A percentile compares a stretch with the other conserved stretches of the same genome.
phyloP scores from a whole-genome alignment of 2,329 filamentous ascomycete genomes.

The Zasmidium citrigriseum region DNA sequence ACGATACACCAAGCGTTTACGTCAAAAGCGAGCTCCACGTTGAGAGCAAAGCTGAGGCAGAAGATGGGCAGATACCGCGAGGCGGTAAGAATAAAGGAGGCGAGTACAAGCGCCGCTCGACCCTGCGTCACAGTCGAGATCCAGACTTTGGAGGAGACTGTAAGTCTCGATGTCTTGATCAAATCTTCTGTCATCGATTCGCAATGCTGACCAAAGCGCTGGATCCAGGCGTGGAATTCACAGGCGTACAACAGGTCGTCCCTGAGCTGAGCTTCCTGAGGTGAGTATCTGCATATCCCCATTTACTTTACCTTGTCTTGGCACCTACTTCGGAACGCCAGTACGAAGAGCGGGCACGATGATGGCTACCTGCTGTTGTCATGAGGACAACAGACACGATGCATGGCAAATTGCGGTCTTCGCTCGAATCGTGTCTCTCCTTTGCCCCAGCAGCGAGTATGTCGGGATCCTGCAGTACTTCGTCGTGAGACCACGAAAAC shows the following conservation, averaged over 20 bases:
- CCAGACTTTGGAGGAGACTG: slow-evolving; percentile 47
- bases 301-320: background rate
- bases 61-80: slow-evolving; percentile 44
- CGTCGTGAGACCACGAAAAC: slow-evolving; percentile 7
- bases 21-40: slow-evolving; percentile 81
- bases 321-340: no score
- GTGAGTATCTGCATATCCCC: slow-evolving; percentile 30
- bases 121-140: slow-evolving; percentile 43
- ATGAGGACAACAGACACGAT: background rate
- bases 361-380: background rate
- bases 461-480: background rate
- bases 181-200: no score
- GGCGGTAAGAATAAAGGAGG: slow-evolving; percentile 54
- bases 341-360: no score
- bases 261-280: slow-evolving; percentile 52
- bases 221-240: slow-evolving; percentile 46
- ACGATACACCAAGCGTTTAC: slow-evolving; percentile 63
- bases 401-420: background rate
- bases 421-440: background rate
- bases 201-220: no score
- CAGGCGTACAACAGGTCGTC: slow-evolving; percentile 43
- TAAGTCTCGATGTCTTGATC: slow-evolving; percentile 42
- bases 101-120: slow-evolving; percentile 49
- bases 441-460: no score
- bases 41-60: slow-evolving; percentile 61